Conservation (phyloP, 768 basidiomycete genomes). For the Naganishia randhawae region DNA sequence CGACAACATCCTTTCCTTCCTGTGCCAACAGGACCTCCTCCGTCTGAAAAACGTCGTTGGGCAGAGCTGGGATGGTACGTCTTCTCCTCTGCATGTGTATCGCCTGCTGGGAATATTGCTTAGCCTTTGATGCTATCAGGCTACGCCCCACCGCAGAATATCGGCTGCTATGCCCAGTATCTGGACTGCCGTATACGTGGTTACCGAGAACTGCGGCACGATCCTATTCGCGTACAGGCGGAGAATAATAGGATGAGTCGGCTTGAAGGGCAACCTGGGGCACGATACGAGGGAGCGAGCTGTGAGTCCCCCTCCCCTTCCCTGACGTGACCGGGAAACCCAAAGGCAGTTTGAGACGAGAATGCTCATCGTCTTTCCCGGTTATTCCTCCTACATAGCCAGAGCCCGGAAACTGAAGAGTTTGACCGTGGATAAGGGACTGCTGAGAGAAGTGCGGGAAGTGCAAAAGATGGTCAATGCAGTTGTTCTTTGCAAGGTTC, state of each 20-base stretch:
- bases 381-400: slow-evolving; percentile 30
- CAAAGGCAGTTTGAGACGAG: background rate
- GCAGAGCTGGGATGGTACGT: slow-evolving; percentile 80
- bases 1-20: slow-evolving; percentile 80
- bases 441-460: slow-evolving; percentile 82
- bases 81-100: background rate
- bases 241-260: slow-evolving; percentile 68
- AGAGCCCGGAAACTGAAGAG: slow-evolving; percentile 68
- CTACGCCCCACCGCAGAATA: slow-evolving; percentile 76
- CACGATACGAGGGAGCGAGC: slow-evolving; percentile 29
- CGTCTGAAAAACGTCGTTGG: slow-evolving; percentile 73
- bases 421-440: slow-evolving; percentile 92
- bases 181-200: slow-evolving; percentile 82
- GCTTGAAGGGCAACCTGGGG: slow-evolving; percentile 13
- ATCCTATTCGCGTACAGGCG: slow-evolving; percentile 86
- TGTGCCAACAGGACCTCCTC: slow-evolving; percentile 72
- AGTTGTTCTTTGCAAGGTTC: slow-evolving; percentile 78
- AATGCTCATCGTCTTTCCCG: background rate
- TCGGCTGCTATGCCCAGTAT: slow-evolving; percentile 81
- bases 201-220: slow-evolving; percentile 86
- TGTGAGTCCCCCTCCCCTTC: slow-evolving; percentile 24
- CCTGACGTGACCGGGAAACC: background rate
- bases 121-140: slow-evolving; percentile 55
- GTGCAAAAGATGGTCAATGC: slow-evolving; percentile 87
- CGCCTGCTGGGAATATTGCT: background rate